A percentile compares a stretch with the other conserved stretches of the same genome.
Evolutionary conservation across 495 filamentous ascomycete genomes (phyloP).

Genomic region (Trichoderma virens): DNA sequence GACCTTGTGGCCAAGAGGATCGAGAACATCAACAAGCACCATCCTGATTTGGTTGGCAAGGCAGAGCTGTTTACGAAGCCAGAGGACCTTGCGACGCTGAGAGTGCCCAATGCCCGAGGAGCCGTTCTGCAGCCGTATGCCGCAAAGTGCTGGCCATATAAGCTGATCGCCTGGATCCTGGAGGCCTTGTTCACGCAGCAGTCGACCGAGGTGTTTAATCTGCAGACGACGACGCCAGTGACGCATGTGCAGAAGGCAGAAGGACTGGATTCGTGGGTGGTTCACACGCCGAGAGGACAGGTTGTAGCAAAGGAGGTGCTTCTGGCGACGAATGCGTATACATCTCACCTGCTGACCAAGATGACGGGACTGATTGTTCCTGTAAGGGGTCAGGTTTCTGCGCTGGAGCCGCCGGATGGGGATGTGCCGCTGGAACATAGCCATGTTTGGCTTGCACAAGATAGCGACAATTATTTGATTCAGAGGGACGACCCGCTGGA

Average conservation of each 20-base stretch:
- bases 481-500: conserved; percentile 51
- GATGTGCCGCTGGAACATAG: conserved; percentile 34
- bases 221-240: conserved; percentile 69
- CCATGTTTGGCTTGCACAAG: conserved; percentile 48
- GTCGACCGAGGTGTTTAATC: conserved; percentile 41
- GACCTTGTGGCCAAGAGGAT: conserved; percentile 35
- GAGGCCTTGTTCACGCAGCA: conserved; percentile 39
- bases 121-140: conserved; percentile 40
- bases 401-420: conserved; percentile 47
- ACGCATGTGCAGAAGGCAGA: conserved; percentile 30
- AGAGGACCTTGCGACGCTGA: conserved; percentile 24
- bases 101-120: conserved; percentile 35
- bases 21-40: conserved; percentile 28
- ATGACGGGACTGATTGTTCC: conserved; percentile 69
- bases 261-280: conserved; percentile 32
- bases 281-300: conserved; percentile 57
- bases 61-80: conserved; percentile 22
- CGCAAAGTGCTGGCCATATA: conserved; percentile 68
- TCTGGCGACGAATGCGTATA: conserved; percentile 74
- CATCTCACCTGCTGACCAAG: conserved; percentile 59
- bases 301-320: conserved; percentile 54
- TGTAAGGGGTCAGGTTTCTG: conserved; percentile 64
- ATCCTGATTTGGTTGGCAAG: conserved; percentile 43
- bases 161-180: conserved; percentile 60
- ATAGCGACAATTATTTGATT: conserved; percentile 63